Evolutionary conservation across 31 red algal genomes (phyloP).

Genomic region (Porphyra umbilicalis): DNA sequence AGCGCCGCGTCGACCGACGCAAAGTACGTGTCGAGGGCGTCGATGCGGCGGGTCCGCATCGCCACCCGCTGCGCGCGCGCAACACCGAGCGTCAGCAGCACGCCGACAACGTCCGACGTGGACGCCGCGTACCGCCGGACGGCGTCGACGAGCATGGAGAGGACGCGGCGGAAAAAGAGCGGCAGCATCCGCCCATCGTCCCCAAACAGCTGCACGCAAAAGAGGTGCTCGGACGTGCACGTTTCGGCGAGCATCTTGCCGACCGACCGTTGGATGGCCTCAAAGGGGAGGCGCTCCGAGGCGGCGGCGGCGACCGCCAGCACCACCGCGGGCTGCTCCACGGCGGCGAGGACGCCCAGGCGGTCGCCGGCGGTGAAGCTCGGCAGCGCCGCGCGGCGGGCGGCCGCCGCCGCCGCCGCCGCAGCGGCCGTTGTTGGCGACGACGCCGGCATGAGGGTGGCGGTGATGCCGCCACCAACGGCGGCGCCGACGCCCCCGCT

Average conservation of each 20-base stretch:
- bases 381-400: slow-evolving; percentile 8
- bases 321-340: slow-evolving; percentile 78
- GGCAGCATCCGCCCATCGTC: slow-evolving; percentile 48
- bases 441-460: background rate
- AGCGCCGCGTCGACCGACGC: slow-evolving; percentile 65
- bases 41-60: slow-evolving; percentile 61
- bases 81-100: slow-evolving; percentile 64
- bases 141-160: slow-evolving; percentile 49
- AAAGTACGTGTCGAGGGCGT: slow-evolving; percentile 72
- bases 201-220: slow-evolving; percentile 68
- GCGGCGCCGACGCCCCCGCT: background rate
- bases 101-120: slow-evolving; percentile 69
- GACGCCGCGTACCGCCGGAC: slow-evolving; percentile 51
- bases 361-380: slow-evolving; percentile 60
- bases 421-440: slow-evolving; percentile 1
- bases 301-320: slow-evolving; percentile 69
- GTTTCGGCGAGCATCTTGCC: slow-evolving; percentile 85
- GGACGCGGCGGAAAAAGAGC: slow-evolving; percentile 44
- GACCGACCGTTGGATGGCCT: slow-evolving; percentile 81
- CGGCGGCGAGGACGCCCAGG: slow-evolving; percentile 49
- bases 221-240: slow-evolving; percentile 76
- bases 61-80: slow-evolving; percentile 52
- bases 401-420: slow-evolving; percentile 16
- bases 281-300: slow-evolving; percentile 62
- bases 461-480: background rate